These are phyloP conservation scores for Wickerhamomyces rabaulensis DNA, from an alignment of 805 yeast species.

Conservation along the genomic window DNA sequence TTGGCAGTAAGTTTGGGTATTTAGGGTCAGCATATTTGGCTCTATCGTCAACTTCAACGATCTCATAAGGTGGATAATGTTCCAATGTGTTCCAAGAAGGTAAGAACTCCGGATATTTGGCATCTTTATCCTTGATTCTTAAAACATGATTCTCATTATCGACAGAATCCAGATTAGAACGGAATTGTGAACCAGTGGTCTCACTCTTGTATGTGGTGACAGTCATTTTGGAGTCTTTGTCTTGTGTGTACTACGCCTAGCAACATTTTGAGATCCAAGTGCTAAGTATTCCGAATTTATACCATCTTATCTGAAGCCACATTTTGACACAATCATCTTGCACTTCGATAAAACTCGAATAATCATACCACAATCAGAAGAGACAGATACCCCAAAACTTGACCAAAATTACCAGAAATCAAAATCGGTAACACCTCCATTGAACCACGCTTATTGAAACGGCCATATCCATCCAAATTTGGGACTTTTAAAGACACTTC, in stretches of 20 bases:
- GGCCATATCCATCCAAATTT: not conserved
- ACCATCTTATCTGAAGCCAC: not conserved
- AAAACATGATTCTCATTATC: constrained; percentile 2
- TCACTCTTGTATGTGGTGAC: constrained; percentile 9
- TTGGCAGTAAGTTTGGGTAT: constrained; percentile 22
- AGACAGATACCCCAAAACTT: too few species aligned
- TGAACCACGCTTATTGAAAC: not conserved
- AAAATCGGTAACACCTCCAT: not conserved
- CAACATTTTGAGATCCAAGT: not conserved
- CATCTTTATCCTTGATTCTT: constrained; percentile 9
- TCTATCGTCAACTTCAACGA: constrained; percentile 2
- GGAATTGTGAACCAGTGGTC: constrained; percentile 11
- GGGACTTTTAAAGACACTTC: not conserved
- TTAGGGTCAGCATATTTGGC: constrained; percentile 17
- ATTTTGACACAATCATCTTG: not conserved
- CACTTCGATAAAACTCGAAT: not conserved
- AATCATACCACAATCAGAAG: not conserved
- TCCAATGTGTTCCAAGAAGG: constrained; percentile 25
- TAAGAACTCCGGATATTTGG: constrained; percentile 25
- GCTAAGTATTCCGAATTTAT: not conserved
- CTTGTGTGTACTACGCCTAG: too few species aligned
- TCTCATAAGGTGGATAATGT: constrained; percentile 15
- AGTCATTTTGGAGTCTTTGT: constrained; percentile 1
- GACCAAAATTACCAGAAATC: not conserved
- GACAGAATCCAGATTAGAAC: constrained; percentile 1